Evolutionary conservation across 805 yeast genomes (phyloP).

Genomic region (Wickerhamomyces kurtzmanii): DNA sequence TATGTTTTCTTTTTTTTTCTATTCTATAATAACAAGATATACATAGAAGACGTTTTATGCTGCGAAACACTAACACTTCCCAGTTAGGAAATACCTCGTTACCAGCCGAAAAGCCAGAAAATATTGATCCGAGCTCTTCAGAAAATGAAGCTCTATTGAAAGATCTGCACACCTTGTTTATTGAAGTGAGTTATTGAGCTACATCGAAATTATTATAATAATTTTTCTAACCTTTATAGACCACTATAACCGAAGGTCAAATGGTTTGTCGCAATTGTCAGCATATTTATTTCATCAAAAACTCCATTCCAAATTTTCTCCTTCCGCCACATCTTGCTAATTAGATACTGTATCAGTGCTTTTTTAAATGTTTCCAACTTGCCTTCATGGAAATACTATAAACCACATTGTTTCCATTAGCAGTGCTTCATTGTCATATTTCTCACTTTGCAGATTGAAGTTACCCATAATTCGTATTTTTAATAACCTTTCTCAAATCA

Average conservation of each 20-base stretch:
- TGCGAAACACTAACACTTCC: background rate
- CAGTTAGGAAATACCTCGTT: slow-evolving; percentile 47
- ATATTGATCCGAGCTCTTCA: slow-evolving; percentile 13
- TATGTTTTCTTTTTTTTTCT: slow-evolving; percentile 21
- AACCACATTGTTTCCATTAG: too few species aligned
- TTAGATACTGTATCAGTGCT: background rate
- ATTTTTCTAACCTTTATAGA: too few species aligned
- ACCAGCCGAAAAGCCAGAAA: slow-evolving; percentile 54
- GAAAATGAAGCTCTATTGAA: slow-evolving; percentile 45
- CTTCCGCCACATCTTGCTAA: slow-evolving; percentile 87
- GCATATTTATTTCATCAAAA: slow-evolving; percentile 83
- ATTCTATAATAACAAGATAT: too few species aligned
- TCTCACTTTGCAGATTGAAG: too few species aligned
- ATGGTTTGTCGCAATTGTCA: slow-evolving; percentile 84
- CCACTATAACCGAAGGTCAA: slow-evolving; percentile 79
- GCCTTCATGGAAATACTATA: too few species aligned
- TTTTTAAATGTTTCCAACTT: too few species aligned
- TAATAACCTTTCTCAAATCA: too few species aligned
- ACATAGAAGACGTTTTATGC: too few species aligned
- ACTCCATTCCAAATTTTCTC: slow-evolving; percentile 87
- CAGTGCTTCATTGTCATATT: too few species aligned
- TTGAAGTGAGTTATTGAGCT: too few species aligned
- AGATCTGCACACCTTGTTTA: slow-evolving; percentile 67
- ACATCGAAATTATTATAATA: too few species aligned
- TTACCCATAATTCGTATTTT: too few species aligned